These are phyloP conservation scores for Kodamaea sp. DNA, from an alignment of 1,139 yeast species.

Conservation along the genomic window DNA sequence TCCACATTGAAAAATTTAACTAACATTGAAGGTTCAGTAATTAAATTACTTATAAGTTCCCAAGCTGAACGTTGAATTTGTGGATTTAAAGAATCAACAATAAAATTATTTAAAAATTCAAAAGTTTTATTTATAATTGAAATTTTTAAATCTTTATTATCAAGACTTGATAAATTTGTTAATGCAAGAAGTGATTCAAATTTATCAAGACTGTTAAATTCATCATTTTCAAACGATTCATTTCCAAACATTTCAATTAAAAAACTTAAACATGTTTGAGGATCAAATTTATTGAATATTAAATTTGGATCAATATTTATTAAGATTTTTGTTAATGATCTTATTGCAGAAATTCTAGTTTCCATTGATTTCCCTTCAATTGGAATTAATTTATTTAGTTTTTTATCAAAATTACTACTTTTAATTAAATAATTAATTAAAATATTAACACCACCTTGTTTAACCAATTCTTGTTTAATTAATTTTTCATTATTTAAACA, in stretches of 20 bases:
- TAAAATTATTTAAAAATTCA: constrained; percentile 35
- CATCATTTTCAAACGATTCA: constrained; percentile 19
- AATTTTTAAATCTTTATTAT: constrained; percentile 26
- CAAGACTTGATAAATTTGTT: constrained; percentile 40
- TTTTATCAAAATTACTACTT: constrained; percentile 23
- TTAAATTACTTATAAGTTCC: constrained; percentile 48
- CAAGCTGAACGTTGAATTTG: constrained; percentile 43
- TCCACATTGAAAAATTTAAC: constrained; percentile 50
- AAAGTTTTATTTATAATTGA: constrained; percentile 32
- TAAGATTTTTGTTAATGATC: constrained; percentile 42
- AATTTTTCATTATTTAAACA: constrained; percentile 24
- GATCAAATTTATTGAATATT: constrained; percentile 40
- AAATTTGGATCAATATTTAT: constrained; percentile 39
- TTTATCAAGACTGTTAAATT: constrained; percentile 34
- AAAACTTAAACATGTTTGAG: constrained; percentile 44
- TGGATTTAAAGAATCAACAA: constrained; percentile 35
- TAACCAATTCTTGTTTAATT: constrained; percentile 36
- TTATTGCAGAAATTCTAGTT: constrained; percentile 25
- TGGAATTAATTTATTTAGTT: constrained; percentile 1
- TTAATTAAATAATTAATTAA: constrained; percentile 36
- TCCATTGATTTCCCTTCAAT: constrained; percentile 15
- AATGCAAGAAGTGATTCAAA: constrained; percentile 47
- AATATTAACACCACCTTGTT: constrained; percentile 44
- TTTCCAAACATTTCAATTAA: constrained; percentile 45
- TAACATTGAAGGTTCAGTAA: constrained; percentile 41